A percentile compares a stretch with the other conserved stretches of the same genome.
These are phyloP conservation scores for Diaporthe citrichinensis DNA, from an alignment of 2,329 filamentous ascomycete genomes.

Conservation along the genomic window DNA sequence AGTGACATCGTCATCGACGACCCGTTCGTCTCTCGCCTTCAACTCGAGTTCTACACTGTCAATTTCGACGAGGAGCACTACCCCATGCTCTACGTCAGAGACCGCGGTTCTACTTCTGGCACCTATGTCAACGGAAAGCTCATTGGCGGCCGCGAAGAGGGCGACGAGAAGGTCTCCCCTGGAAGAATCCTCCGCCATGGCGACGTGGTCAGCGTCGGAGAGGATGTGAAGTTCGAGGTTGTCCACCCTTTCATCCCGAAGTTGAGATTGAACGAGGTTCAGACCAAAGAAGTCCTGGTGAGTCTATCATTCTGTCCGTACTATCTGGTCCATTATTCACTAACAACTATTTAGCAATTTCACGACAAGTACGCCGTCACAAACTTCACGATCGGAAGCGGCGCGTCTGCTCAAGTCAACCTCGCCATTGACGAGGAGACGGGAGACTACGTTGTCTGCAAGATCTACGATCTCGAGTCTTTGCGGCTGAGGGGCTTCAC, in stretches of 20 bases:
- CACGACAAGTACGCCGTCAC: slow-evolving; percentile 62
- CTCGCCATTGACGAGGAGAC: slow-evolving; percentile 66
- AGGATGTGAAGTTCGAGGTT: slow-evolving; percentile 55
- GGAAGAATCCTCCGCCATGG: slow-evolving; percentile 65
- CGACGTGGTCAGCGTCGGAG: slow-evolving; percentile 61
- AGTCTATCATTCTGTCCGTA: not conserved
- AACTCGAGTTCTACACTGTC: slow-evolving; percentile 70
- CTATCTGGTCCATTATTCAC: not conserved
- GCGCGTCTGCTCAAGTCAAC: slow-evolving; percentile 67
- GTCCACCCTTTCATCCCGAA: slow-evolving; percentile 45
- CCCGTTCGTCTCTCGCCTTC: slow-evolving; percentile 62
- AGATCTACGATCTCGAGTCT: slow-evolving; percentile 68
- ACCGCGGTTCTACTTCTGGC: slow-evolving; percentile 67
- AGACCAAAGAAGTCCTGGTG: slow-evolving; percentile 55
- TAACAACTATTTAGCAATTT: slow-evolving; percentile 57
- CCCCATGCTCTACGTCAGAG: slow-evolving; percentile 67
- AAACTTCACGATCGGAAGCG: slow-evolving; percentile 65
- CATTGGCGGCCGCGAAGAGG: slow-evolving; percentile 56
- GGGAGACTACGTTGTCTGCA: slow-evolving; percentile 76
- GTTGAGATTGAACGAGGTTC: slow-evolving; percentile 44
- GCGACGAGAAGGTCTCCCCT: slow-evolving; percentile 48
- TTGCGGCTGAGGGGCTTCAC: slow-evolving; percentile 43
- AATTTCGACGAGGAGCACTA: slow-evolving; percentile 58
- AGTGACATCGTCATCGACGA: slow-evolving; percentile 59
- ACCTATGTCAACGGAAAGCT: slow-evolving; percentile 64